Evolutionary conservation across 2,329 filamentous ascomycete species (phyloP).

Genomic region (Botryotinia convoluta): DNA sequence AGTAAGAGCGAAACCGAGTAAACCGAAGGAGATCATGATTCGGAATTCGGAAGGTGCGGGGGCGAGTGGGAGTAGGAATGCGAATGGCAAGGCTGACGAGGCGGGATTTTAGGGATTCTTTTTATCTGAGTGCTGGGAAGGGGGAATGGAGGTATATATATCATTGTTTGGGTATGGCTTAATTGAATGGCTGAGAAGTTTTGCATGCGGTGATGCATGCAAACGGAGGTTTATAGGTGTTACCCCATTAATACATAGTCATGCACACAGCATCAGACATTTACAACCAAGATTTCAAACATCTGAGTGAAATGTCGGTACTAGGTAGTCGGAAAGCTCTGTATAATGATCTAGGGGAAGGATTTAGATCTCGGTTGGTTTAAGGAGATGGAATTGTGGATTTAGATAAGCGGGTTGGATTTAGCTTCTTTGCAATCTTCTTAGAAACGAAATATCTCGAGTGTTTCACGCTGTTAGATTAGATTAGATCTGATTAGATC

Average conservation of each 20-base stretch:
- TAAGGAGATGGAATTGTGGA: too few species aligned
- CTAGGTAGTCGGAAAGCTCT: too few species aligned
- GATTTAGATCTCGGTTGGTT: too few species aligned
- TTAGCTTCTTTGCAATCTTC: too few species aligned
- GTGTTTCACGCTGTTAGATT: too few species aligned
- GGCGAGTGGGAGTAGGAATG: background rate
- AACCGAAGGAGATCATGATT: constrained; percentile 10
- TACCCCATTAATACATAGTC: background rate
- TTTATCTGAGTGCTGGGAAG: background rate
- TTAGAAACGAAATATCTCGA: too few species aligned
- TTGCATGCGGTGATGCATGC: background rate
- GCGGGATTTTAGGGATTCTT: background rate
- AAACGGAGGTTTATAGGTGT: background rate
- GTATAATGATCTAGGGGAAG: too few species aligned
- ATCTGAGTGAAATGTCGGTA: too few species aligned
- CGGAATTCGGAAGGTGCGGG: background rate
- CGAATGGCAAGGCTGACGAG: constrained; percentile 14
- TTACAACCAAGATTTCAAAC: background rate
- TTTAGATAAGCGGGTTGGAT: too few species aligned
- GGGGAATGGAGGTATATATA: background rate
- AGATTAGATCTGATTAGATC: background rate
- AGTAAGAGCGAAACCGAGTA: background rate
- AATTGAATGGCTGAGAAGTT: background rate
- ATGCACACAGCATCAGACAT: background rate
- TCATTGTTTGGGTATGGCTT: background rate